A percentile compares a stretch with the other conserved stretches of the same genome.
Conservation (phyloP, 495 filamentous ascomycete genomes). For the Neurospora sp. region DNA sequence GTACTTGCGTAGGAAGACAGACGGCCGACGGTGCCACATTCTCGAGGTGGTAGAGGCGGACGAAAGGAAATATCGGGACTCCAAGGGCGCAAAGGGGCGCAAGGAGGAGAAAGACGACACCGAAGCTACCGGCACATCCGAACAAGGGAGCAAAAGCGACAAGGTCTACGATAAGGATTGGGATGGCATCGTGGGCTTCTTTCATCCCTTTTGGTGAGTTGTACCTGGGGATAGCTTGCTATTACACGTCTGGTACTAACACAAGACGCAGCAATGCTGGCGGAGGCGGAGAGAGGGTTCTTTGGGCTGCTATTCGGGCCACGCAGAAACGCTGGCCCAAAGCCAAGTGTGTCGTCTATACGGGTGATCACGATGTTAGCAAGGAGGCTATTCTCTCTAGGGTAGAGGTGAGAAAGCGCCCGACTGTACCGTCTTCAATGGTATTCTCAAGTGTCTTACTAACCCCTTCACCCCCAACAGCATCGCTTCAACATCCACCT, state of each 20-base stretch:
- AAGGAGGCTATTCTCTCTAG: constrained; percentile 69
- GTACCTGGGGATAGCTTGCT: no score
- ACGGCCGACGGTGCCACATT: constrained; percentile 50
- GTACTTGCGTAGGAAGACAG: constrained; percentile 56
- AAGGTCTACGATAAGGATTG: constrained; percentile 47
- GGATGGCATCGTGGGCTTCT: constrained; percentile 85
- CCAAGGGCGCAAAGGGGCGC: constrained; percentile 19
- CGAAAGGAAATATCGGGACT: constrained; percentile 39
- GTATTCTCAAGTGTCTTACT: background rate
- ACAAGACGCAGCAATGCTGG: constrained; percentile 65
- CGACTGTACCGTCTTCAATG: background rate
- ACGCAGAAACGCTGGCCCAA: constrained; percentile 85
- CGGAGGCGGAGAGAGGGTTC: constrained; percentile 88
- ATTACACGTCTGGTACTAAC: background rate
- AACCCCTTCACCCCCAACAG: constrained; percentile 25
- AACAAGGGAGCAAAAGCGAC: constrained; percentile 20
- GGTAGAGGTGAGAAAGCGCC: no score
- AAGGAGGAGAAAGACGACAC: constrained; percentile 33
- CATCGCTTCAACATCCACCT: constrained; percentile 87
- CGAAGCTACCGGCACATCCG: constrained; percentile 43
- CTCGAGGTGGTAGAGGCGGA: constrained; percentile 51
- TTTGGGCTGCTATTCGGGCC: constrained; percentile 91
- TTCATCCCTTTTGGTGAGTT: constrained; percentile 86
- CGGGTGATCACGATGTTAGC: constrained; percentile 80
- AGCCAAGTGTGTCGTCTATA: constrained; percentile 84